phyloP scores from a whole-genome alignment of 768 basidiomycete species.

The Amanita molliuscula region DNA sequence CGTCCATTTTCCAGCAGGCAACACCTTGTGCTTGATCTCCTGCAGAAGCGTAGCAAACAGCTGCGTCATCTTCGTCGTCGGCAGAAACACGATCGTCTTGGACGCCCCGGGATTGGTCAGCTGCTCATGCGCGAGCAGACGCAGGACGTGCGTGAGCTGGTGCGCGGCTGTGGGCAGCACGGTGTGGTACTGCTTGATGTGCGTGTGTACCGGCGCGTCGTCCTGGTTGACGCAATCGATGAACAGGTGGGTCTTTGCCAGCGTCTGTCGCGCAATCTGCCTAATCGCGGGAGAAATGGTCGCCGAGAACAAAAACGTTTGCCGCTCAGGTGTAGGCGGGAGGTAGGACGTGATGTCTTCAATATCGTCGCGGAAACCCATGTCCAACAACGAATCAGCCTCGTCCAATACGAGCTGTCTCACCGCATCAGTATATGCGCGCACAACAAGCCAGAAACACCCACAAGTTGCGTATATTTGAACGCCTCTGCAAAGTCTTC shows the following conservation, averaged over 20 bases:
- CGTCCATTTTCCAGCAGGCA: slow-evolving; percentile 45
- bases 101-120: slow-evolving; percentile 52
- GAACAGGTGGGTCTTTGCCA: slow-evolving; percentile 54
- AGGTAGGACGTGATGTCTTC: slow-evolving; percentile 57
- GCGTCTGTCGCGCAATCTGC: slow-evolving; percentile 51
- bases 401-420: slow-evolving; percentile 81
- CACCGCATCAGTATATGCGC: background rate
- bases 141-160: slow-evolving; percentile 71
- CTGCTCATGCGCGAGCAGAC: slow-evolving; percentile 84
- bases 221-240: slow-evolving; percentile 63
- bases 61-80: slow-evolving; percentile 79
- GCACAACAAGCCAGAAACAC: slow-evolving; percentile 18
- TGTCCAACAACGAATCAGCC: slow-evolving; percentile 82
- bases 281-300: slow-evolving; percentile 68
- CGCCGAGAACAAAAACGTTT: slow-evolving; percentile 88
- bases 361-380: slow-evolving; percentile 88
- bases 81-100: slow-evolving; percentile 76
- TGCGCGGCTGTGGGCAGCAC: slow-evolving; percentile 52
- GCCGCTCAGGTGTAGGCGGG: slow-evolving; percentile 55
- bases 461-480: slow-evolving; percentile 45
- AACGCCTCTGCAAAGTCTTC: slow-evolving; percentile 44
- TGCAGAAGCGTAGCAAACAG: slow-evolving; percentile 58
- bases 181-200: slow-evolving; percentile 79
- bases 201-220: slow-evolving; percentile 54
- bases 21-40: slow-evolving; percentile 27